Conservation (phyloP, 805 yeast genomes). For the Zygosaccharomyces bailii region DNA sequence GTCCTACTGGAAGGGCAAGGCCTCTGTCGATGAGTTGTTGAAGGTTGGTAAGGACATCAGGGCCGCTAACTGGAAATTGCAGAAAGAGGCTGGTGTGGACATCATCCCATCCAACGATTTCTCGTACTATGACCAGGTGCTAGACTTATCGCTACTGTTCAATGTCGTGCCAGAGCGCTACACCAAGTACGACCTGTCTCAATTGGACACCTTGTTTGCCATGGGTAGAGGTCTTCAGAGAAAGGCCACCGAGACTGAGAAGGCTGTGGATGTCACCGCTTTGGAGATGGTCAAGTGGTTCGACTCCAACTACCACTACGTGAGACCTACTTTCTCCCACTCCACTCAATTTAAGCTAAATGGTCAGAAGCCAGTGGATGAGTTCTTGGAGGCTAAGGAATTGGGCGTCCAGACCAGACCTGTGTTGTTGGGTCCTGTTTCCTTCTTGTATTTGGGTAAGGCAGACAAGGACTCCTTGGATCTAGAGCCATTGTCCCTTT, state of each 20-base stretch:
- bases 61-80: conserved; percentile 96
- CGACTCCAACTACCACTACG: conserved; percentile 99
- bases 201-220: conserved; percentile 91
- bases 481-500: conserved; percentile 85
- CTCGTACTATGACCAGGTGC: conserved; percentile 96
- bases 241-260: conserved; percentile 79
- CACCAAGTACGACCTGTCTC: conserved; percentile 83
- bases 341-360: conserved; percentile 93
- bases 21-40: conserved; percentile 78
- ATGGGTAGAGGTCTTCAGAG: conserved; percentile 99
- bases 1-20: conserved; percentile 98
- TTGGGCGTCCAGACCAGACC: conserved; percentile 97
- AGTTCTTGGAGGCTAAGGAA: conserved; percentile 95
- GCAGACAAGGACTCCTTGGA: conserved; percentile 97
- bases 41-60: conserved; percentile 94
- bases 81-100: conserved; percentile 95
- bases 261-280: conserved; percentile 97
- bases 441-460: conserved; percentile 93
- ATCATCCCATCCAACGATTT: conserved; percentile 96
- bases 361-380: conserved; percentile 95
- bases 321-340: conserved; percentile 97
- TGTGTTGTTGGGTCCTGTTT: conserved; percentile 93
- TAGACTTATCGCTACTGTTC: conserved; percentile 88
- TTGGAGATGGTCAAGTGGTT: conserved; percentile 99
- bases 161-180: conserved; percentile 97